Conservation (phyloP, 169 alveolate genomes). For the Amoebophrya sp. region DNA sequence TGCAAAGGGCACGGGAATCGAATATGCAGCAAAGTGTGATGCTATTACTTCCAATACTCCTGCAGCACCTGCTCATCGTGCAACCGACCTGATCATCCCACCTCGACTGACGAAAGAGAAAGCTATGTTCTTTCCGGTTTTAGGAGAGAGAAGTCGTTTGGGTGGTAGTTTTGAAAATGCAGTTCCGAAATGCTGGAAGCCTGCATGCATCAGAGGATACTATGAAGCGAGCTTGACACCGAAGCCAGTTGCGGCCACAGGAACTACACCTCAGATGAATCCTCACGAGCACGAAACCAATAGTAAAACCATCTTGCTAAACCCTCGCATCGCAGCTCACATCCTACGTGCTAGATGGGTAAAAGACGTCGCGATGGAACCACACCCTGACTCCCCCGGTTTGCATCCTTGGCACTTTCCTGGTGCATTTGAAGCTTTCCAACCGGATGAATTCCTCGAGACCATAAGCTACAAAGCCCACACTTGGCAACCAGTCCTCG, state of each 20-base stretch:
- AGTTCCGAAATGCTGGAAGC: neutral
- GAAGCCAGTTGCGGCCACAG: neutral
- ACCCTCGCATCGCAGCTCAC: neutral
- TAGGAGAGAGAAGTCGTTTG: neutral
- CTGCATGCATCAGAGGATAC: neutral
- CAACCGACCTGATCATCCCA: too few species aligned
- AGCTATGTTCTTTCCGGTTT: neutral
- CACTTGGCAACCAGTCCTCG: neutral
- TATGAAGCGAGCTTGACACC: neutral
- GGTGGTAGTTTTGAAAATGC: too few species aligned
- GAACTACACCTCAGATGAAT: too few species aligned
- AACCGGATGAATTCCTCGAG: neutral
- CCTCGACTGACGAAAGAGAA: neutral
- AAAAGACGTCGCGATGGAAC: neutral
- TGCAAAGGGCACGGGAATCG: too few species aligned
- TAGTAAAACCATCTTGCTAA: neutral
- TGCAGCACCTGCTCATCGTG: too few species aligned
- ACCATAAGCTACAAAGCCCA: neutral
- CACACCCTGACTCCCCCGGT: neutral
- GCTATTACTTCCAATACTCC: too few species aligned
- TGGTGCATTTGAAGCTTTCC: too few species aligned
- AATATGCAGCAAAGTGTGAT: too few species aligned
- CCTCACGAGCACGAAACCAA: too few species aligned
- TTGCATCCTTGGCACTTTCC: too few species aligned
- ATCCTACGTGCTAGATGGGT: neutral